phyloP scores from a whole-genome alignment of 2,329 filamentous ascomycete species.

The Trichoderma lentiforme region DNA sequence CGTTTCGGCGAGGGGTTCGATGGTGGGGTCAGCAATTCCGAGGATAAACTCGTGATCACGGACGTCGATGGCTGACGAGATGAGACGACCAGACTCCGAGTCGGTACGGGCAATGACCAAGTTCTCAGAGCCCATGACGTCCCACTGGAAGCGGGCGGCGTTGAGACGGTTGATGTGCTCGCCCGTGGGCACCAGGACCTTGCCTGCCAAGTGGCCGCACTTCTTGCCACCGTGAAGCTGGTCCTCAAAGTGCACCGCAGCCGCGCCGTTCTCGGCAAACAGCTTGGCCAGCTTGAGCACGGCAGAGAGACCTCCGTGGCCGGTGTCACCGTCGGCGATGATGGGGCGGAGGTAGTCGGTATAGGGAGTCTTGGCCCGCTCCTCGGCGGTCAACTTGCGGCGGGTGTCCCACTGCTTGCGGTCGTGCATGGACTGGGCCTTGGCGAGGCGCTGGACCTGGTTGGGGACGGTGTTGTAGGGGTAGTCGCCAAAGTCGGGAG shows the following conservation, averaged over 20 bases:
- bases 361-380: constrained; percentile 76
- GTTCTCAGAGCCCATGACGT: constrained; percentile 95
- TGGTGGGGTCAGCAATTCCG: constrained; percentile 70
- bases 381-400: constrained; percentile 69
- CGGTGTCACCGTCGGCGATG: constrained; percentile 93
- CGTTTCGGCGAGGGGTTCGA: constrained; percentile 79
- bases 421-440: constrained; percentile 95
- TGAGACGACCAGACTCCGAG: constrained; percentile 85
- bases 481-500: constrained; percentile 96
- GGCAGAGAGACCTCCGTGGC: constrained; percentile 86
- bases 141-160: constrained; percentile 94
- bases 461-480: constrained; percentile 99
- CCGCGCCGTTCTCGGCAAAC: constrained; percentile 94
- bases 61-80: constrained; percentile 87
- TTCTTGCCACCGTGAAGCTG: constrained; percentile 98
- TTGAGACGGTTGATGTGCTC: constrained; percentile 96
- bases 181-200: constrained; percentile 87
- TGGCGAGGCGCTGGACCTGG: constrained; percentile 92
- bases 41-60: constrained; percentile 97
- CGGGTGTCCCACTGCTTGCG: constrained; percentile 89
- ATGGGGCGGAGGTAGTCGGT: constrained; percentile 92
- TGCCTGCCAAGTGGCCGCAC: constrained; percentile 93
- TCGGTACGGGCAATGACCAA: constrained; percentile 93
- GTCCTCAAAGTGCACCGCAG: constrained; percentile 95
- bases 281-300: constrained; percentile 96